phyloP scores from a whole-genome alignment of 495 filamentous ascomycete genomes.

The Pseudomonodictys pantanalensis region DNA sequence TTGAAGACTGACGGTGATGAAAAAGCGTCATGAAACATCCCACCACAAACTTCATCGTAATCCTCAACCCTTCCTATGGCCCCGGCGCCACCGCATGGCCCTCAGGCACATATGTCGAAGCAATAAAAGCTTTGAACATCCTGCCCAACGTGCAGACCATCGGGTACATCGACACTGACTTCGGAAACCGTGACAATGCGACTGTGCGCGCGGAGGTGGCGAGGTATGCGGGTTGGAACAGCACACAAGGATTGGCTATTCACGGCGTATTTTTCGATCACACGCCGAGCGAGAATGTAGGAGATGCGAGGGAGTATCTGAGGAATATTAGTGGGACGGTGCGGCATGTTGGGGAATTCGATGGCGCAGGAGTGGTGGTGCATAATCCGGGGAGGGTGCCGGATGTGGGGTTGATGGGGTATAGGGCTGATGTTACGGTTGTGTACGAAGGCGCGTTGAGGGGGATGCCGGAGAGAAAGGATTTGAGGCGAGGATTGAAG shows the following conservation, averaged over 20 bases:
- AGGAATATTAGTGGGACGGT: slow-evolving; percentile 2
- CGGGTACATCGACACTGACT: slow-evolving; percentile 21
- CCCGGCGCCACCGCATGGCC: slow-evolving; percentile 10
- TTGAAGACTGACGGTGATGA: neutral
- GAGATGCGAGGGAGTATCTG: neutral
- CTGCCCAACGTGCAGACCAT: slow-evolving; percentile 16
- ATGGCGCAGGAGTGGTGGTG: slow-evolving; percentile 1
- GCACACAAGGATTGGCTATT: neutral
- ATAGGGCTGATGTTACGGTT: slow-evolving; percentile 4
- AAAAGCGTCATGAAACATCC: neutral
- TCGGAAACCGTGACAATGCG: neutral
- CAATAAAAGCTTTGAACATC: slow-evolving; percentile 11
- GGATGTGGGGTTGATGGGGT: neutral
- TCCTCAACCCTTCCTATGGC: slow-evolving; percentile 22
- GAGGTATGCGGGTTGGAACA: slow-evolving; percentile 17
- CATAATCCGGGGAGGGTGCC: slow-evolving; percentile 9
- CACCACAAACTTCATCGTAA: slow-evolving; percentile 7
- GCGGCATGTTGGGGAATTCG: neutral
- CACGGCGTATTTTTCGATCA: slow-evolving; percentile 31
- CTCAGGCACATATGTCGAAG: neutral
- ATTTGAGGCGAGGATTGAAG: neutral
- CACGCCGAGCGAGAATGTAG: neutral
- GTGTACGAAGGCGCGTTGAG: slow-evolving; percentile 10
- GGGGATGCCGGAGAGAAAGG: neutral
- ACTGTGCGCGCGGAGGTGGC: slow-evolving; percentile 10